These are phyloP conservation scores for Cicer cuneatum DNA, from an alignment of 306 rosid species.

Conservation along the genomic window DNA sequence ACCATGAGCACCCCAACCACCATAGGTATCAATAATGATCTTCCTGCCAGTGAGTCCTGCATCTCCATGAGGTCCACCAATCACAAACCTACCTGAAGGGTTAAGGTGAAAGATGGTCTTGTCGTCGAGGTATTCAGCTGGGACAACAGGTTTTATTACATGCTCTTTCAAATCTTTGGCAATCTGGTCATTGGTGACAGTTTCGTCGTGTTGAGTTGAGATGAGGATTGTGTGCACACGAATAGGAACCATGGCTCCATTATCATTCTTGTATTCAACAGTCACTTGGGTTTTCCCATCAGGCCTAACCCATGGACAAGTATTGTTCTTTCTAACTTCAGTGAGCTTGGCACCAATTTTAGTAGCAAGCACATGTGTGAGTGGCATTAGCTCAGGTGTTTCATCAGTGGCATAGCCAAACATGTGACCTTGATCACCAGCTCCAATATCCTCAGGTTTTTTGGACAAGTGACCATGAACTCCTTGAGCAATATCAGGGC, in stretches of 20 bases:
- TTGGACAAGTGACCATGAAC: conserved; percentile 78
- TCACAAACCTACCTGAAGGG: conserved; percentile 82
- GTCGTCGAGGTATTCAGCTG: conserved; percentile 74
- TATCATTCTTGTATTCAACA: conserved; percentile 76
- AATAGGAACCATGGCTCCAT: conserved; percentile 78
- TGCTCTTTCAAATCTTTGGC: conserved; percentile 72
- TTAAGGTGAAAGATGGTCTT: conserved; percentile 79
- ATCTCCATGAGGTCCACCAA: conserved; percentile 87
- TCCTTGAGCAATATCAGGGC: conserved; percentile 83
- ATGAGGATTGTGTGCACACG: conserved; percentile 84
- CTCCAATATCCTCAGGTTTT: conserved; percentile 86
- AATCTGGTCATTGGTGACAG: conserved; percentile 68
- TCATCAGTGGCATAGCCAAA: conserved; percentile 86
- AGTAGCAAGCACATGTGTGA: conserved; percentile 81
- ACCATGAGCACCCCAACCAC: conserved; percentile 93
- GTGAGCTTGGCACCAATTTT: conserved; percentile 84
- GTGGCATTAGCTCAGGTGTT: conserved; percentile 80
- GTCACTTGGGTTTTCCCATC: conserved; percentile 89
- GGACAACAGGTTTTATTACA: conserved; percentile 75
- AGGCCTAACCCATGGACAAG: conserved; percentile 80
- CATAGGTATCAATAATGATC: conserved; percentile 80
- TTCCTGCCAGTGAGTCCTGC: conserved; percentile 88
- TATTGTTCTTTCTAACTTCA: conserved; percentile 77
- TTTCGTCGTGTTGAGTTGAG: conserved; percentile 81
- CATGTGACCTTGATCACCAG: conserved; percentile 91